A percentile compares a stretch with the other conserved stretches of the same genome.
These are phyloP conservation scores for Mycena vulgaris DNA, from an alignment of 768 basidiomycete species.

Conservation along the genomic window DNA sequence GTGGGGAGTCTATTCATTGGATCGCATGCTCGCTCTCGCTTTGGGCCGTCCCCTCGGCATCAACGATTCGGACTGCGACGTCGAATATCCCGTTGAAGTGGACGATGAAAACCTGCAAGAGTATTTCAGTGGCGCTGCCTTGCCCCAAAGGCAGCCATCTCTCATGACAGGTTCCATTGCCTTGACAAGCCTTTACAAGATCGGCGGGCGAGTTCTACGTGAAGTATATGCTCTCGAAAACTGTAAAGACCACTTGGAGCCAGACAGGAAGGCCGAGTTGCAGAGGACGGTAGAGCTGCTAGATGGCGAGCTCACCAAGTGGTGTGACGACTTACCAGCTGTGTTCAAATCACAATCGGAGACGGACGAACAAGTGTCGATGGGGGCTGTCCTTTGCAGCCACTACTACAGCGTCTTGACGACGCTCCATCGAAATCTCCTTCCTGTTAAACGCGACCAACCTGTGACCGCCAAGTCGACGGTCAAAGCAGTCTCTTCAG, in stretches of 20 bases:
- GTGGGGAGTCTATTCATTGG: slow-evolving; percentile 94
- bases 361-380: slow-evolving; percentile 86
- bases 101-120: slow-evolving; percentile 86
- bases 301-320: slow-evolving; percentile 83
- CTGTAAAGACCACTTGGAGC: slow-evolving; percentile 80
- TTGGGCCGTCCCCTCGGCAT: slow-evolving; percentile 91
- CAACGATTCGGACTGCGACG: slow-evolving; percentile 93
- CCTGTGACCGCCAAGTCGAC: slow-evolving; percentile 78
- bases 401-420: slow-evolving; percentile 92
- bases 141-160: slow-evolving; percentile 70
- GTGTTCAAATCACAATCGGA: slow-evolving; percentile 82
- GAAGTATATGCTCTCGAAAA: slow-evolving; percentile 88
- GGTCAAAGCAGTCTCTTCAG: slow-evolving; percentile 85
- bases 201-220: slow-evolving; percentile 85
- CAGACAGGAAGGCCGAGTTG: slow-evolving; percentile 82
- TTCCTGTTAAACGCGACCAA: slow-evolving; percentile 84
- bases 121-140: slow-evolving; percentile 76
- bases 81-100: slow-evolving; percentile 85
- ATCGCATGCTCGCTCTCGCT: slow-evolving; percentile 93
- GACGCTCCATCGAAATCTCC: slow-evolving; percentile 89
- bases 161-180: slow-evolving; percentile 89
- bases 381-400: slow-evolving; percentile 89
- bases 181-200: slow-evolving; percentile 84
- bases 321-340: slow-evolving; percentile 85
- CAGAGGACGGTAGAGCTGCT: slow-evolving; percentile 84